phyloP scores from a whole-genome alignment of 1,284 basidiomycete genomes.

The Cryptococcus depauperatus region DNA sequence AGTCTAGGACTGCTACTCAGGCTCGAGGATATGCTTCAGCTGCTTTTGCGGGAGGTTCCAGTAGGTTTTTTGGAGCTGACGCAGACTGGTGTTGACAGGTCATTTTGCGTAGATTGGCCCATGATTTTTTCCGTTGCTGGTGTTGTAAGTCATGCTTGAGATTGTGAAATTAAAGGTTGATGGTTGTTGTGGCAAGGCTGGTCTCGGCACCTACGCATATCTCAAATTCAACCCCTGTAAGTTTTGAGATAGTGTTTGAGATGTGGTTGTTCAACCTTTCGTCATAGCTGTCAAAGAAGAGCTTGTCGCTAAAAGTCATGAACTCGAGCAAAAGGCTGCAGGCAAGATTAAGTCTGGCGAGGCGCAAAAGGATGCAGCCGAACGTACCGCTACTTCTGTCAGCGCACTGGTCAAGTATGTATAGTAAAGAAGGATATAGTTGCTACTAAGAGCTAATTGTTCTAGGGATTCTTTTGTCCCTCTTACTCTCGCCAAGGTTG shows the following conservation, averaged over 20 bases:
- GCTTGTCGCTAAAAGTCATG: too few species aligned
- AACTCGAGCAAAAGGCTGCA: conserved; percentile 20
- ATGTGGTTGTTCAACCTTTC: not conserved
- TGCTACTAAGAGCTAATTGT: too few species aligned
- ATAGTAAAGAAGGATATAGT: too few species aligned
- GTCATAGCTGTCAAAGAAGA: conserved; percentile 21
- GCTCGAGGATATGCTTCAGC: conserved; percentile 20
- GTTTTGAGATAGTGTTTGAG: not conserved
- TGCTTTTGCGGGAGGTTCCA: conserved; percentile 22
- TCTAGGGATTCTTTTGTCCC: conserved; percentile 39
- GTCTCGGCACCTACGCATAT: conserved; percentile 37
- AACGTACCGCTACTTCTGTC: conserved; percentile 15
- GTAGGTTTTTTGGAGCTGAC: too few species aligned
- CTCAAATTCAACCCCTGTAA: conserved; percentile 23
- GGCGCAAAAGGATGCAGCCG: conserved; percentile 22
- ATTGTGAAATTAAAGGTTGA: not conserved
- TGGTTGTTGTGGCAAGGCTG: conserved; percentile 16
- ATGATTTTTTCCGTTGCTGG: conserved; percentile 30
- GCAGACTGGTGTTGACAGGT: too few species aligned
- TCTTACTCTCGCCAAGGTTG: conserved; percentile 71
- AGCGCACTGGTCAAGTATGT: conserved; percentile 34
- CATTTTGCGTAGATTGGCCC: too few species aligned
- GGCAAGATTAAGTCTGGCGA: conserved; percentile 18
- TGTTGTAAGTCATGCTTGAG: conserved; percentile 23
- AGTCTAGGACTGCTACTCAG: not conserved